Evolutionary conservation across 176 grass and related monocot species (phyloP), one percentile per base, ranked within the genome.

Genomic region (Avena sativa): DNA sequence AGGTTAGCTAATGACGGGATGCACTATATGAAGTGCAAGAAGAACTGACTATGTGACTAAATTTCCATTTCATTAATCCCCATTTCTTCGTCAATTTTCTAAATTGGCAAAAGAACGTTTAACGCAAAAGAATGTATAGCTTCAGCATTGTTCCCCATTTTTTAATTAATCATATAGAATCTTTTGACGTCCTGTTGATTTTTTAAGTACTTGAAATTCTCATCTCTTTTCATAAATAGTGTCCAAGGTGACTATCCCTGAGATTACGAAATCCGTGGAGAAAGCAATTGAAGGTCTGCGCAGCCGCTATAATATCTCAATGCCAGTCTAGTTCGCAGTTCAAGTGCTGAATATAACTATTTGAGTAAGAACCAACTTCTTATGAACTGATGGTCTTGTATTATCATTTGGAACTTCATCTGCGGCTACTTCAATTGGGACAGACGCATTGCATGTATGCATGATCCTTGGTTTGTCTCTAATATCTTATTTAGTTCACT

Each of bases 201-300:
- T 66, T 66, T 30, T 13, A 30, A 66, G 5, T 53, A 38, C 63
- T 12, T 30, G 13, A 32, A 47, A 28, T 83, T 86, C 32, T 90
- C 52, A 90, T 71, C 60, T 79, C 4, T 78, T 78, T 44, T 71
- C 61, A 86, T 61, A 44, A 47, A 16, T 83, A 90, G 89, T 90
- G 79, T 83, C 64, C 84, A 90, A 90, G 84, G 84, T 90, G 79
- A 73, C 84, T 48, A 83, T 90, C 79, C 89, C 84, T 79, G 79
- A 83, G 79, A 87, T 90, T 19, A 82, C 32, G 8, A 90, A 90
- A 79, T 83, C 63, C 47, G 73, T 90, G 73, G 84, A 87, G 72
- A 90, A 87, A 55, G 79, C 84, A 79, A 87, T 90, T 15, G 84
- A 90, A 2, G 72, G 63, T 77, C 71, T 90, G 71, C 21, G 84